Evolutionary conservation across 805 yeast species (phyloP), one percentile per base, ranked within the genome.

Genomic region (Trichomonascus vanleenenianus): DNA sequence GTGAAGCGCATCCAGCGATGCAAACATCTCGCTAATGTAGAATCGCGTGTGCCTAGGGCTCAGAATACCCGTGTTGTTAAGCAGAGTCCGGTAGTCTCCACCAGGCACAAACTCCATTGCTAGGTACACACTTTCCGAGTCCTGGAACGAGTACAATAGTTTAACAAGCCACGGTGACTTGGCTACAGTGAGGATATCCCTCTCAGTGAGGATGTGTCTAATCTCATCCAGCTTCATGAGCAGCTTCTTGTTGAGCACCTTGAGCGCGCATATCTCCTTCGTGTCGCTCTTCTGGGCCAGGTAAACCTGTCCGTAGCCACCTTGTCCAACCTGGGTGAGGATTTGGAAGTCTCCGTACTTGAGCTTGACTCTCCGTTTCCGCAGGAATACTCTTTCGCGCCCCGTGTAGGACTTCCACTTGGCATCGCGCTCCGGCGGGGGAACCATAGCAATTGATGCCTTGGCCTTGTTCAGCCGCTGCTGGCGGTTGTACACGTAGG

Each of bases 81-180:
- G 75, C 49, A 93, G 68, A 0, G 98, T 93, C 61, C 99, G 81
- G 70, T 86, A 93, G 62, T 93, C 99, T 44, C 99, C 99, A 48
- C 99, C 99, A 7, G 99, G 97, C n/a, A 93, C 98, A 64, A 85
- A 93, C 63, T 93, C 98, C 99, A 93, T 93, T 2, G 98, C 98
- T 59, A 93, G 72, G 57, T 86, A 93, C 27, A 93, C 85, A 59
- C 84, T 85, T 50, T 85, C 89, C 0, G 81, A 65, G 65, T 93
- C 97, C 64, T 93, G 99, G 68, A 93, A 93, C 2, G 97, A 96
- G 62, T 93, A 93, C 48, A 87, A 73, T 42, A 93, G 72, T 65
- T 88, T 88, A 35, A 93, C 98, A 33, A 93, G 72, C 99, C 99
- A 93, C 49, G 88, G 96, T 42, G 91, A 80, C 62, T 96, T 76